Base-by-base conservation (phyloP, 495 filamentous ascomycete species). In the Tuber melanosporum region DNA sequence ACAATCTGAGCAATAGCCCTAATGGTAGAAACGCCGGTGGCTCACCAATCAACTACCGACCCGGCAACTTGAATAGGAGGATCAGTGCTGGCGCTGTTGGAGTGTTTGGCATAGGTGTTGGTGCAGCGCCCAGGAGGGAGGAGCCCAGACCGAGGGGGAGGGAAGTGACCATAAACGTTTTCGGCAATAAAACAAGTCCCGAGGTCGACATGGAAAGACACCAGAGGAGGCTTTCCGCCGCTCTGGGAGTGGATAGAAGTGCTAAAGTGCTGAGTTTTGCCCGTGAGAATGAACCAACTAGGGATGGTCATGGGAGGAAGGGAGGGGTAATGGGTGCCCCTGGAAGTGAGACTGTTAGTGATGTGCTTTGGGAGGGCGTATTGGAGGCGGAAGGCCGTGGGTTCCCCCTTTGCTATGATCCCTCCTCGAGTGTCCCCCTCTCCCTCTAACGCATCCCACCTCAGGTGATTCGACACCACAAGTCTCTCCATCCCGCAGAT, bases 161-260 rank as follows among this genome's bases (percentile, higher is more conserved):
- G 69, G 81, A 83, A 70, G 77, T 83, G 41, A 79, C 81, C 45
- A 83, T 84, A 42, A 81, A 81, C 70, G 76, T 83, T 32, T 82
- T 83, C 57, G 77, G 74, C 22, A 74, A 83, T 43, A 82, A 78
- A 71, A 75, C 75, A 22, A 80, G 62, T 46, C 79, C 82, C 3
- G 86, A 88, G 49, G 88, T 91, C 41, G 89, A 93, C 70, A 80
- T 85, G 44, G 90, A 91, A 71, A 90, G 88, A 71, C 91, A 96
- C 80, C 90, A 94, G 79, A 88, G 88, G 49, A 90, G 95, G 26
- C 81, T 98, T 52, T 95, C 96, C 14, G 85, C 92, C 49, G 95
- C 95, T 7, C 87, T 97, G 26, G 91, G 92, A n/a, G 87, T 98
- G 75, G 92, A 98, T 82, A 90, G 88, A 71, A 73, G 85, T 88